Percentiles rank a stretch among this genome's conserved stretches.
Evolutionary conservation across 768 basidiomycete genomes (phyloP).

Genomic region (Collybia mongolica): DNA sequence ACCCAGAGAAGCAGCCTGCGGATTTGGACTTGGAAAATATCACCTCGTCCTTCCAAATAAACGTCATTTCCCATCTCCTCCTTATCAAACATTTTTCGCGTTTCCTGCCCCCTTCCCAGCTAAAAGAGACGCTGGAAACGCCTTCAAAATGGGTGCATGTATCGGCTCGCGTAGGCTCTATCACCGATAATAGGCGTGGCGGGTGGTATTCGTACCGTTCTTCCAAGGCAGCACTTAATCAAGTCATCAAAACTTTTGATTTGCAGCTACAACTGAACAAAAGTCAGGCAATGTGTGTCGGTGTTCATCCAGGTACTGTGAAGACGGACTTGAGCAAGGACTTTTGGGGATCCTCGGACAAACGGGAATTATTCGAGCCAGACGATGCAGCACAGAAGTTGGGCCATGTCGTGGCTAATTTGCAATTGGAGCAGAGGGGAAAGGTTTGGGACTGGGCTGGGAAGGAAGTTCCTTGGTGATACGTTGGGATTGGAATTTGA

Average conservation of each 20-base stretch:
- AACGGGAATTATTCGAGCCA: slow-evolving; percentile 45
- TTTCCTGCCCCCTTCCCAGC: slow-evolving; percentile 45
- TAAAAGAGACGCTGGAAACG: slow-evolving; percentile 15
- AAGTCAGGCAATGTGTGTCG: slow-evolving; percentile 48
- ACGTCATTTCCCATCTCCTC: slow-evolving; percentile 59
- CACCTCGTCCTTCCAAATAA: slow-evolving; percentile 49
- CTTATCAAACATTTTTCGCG: slow-evolving; percentile 61
- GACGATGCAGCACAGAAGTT: slow-evolving; percentile 47
- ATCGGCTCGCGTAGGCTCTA: slow-evolving; percentile 57
- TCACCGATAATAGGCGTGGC: slow-evolving; percentile 54
- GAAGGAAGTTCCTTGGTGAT: slow-evolving; percentile 42
- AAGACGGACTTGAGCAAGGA: slow-evolving; percentile 57
- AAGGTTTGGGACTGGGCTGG: slow-evolving; percentile 60
- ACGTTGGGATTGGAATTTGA: no score
- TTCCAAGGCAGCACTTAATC: slow-evolving; percentile 63
- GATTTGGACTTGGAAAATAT: slow-evolving; percentile 44
- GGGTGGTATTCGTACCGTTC: slow-evolving; percentile 66
- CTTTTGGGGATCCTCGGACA: slow-evolving; percentile 43
- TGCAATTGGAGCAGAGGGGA: slow-evolving; percentile 42
- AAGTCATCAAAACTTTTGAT: slow-evolving; percentile 62
- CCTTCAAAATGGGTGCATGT: slow-evolving; percentile 60
- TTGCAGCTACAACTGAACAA: slow-evolving; percentile 47
- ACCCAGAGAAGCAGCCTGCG: slow-evolving; percentile 52
- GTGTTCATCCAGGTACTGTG: slow-evolving; percentile 60
- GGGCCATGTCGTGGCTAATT: slow-evolving; percentile 39